These are phyloP conservation scores for Lactifluus echinatus DNA, from an alignment of 768 basidiomycete genomes.

Conservation along the genomic window DNA sequence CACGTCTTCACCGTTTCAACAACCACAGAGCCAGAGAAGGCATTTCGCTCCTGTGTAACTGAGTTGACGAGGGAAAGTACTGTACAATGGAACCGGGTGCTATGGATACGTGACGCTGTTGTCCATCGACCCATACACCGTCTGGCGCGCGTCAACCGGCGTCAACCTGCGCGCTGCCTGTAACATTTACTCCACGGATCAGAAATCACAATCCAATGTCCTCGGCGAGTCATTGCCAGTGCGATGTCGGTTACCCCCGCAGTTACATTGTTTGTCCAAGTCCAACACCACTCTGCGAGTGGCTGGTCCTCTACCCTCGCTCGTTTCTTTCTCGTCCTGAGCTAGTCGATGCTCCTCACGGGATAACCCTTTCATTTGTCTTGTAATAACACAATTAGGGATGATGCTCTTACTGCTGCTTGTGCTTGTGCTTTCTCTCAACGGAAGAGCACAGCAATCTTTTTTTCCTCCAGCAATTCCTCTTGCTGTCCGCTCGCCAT, in stretches of 20 bases:
- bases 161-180: not conserved
- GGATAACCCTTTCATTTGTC: not conserved
- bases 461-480: slow-evolving; percentile 23
- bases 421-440: not conserved
- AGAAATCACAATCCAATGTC: not conserved
- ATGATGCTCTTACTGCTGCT: not conserved
- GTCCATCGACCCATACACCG: too few species aligned
- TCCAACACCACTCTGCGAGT: slow-evolving; percentile 3
- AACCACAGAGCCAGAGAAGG: too few species aligned
- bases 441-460: slow-evolving; percentile 1
- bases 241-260: too few species aligned
- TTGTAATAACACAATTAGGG: not conserved
- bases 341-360: not conserved
- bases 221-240: not conserved
- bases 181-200: not conserved
- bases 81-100: too few species aligned
- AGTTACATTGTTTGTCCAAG: not conserved
- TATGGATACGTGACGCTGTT: too few species aligned
- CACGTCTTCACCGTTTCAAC: too few species aligned
- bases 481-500: slow-evolving; percentile 25
- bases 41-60: too few species aligned
- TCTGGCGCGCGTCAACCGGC: not conserved
- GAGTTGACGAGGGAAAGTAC: too few species aligned
- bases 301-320: not conserved
- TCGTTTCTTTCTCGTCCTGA: not conserved